These are phyloP conservation scores for Petunia secreta DNA, from an alignment of 257 asterid genomes.

Conservation along the genomic window DNA sequence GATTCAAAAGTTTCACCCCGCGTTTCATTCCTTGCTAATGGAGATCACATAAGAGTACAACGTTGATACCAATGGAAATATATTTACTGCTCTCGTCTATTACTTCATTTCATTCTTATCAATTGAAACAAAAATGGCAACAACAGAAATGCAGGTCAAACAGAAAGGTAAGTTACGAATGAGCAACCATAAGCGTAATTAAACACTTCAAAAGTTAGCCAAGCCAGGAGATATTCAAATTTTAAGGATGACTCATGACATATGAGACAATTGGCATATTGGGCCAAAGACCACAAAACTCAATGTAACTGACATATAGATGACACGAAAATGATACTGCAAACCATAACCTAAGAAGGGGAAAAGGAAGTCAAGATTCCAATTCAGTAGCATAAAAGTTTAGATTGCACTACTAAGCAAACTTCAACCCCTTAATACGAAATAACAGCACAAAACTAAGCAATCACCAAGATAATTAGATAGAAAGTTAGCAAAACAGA, in stretches of 20 bases:
- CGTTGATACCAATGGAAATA: not conserved
- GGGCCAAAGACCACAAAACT: not conserved
- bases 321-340: not conserved
- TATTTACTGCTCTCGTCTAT: not conserved
- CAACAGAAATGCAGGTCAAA: not conserved
- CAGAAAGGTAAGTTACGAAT: not conserved
- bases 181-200: not conserved
- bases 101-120: not conserved
- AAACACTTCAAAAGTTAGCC: not conserved
- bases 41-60: not conserved
- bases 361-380: not conserved
- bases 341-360: not conserved
- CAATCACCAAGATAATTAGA: not conserved
- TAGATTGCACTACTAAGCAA: not conserved
- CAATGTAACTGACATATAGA: not conserved
- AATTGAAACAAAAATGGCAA: not conserved
- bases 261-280: not conserved
- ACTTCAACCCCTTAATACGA: not conserved
- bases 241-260: not conserved
- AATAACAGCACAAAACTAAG: not conserved
- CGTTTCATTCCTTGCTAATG: constrained; percentile 13
- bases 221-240: not conserved
- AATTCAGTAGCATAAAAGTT: constrained; percentile 11
- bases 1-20: not conserved
- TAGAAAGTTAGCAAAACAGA: not conserved